Conservation (phyloP, 305 asterid species). For the Fraxinus paxiana region DNA sequence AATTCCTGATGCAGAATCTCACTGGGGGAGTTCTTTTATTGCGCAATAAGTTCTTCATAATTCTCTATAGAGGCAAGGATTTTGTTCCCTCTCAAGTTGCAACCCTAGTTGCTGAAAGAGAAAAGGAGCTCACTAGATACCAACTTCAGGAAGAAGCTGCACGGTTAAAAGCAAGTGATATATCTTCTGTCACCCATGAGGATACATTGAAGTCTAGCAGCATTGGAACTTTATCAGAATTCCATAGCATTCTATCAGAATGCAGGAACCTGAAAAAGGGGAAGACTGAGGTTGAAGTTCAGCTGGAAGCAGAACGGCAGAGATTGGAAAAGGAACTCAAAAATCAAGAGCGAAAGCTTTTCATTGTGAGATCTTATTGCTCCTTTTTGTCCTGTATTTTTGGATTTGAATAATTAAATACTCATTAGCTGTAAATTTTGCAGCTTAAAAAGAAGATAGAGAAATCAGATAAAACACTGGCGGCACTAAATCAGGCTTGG, state of each 20-base stretch:
- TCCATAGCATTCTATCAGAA: slow-evolving; percentile 51
- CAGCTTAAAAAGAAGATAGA: slow-evolving; percentile 82
- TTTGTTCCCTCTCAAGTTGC: slow-evolving; percentile 76
- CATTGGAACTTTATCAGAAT: slow-evolving; percentile 76
- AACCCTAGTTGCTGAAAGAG: slow-evolving; percentile 59
- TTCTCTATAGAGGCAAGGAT: slow-evolving; percentile 91
- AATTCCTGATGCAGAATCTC: slow-evolving; percentile 56
- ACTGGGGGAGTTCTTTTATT: slow-evolving; percentile 86
- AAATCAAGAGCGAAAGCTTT: slow-evolving; percentile 50
- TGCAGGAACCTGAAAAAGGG: slow-evolving; percentile 23
- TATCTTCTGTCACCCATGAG: slow-evolving; percentile 36
- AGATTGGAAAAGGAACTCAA: slow-evolving; percentile 68
- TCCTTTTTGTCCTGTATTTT: slow-evolving; percentile 21
- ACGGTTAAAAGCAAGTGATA: slow-evolving; percentile 64
- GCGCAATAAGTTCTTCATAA: slow-evolving; percentile 81
- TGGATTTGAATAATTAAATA: slow-evolving; percentile 13
- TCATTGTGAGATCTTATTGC: slow-evolving; percentile 44
- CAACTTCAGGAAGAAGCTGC: slow-evolving; percentile 82
- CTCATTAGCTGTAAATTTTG: slow-evolving; percentile 28
- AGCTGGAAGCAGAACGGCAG: slow-evolving; percentile 55
- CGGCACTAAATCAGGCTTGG: slow-evolving; percentile 48
- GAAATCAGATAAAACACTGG: slow-evolving; percentile 48
- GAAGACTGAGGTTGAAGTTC: slow-evolving; percentile 46
- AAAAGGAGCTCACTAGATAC: slow-evolving; percentile 51
- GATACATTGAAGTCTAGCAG: slow-evolving; percentile 31